A percentile compares a stretch with the other conserved stretches of the same genome.
phyloP scores from a whole-genome alignment of 2,329 filamentous ascomycete genomes.

The Fusarium oxysporum region DNA sequence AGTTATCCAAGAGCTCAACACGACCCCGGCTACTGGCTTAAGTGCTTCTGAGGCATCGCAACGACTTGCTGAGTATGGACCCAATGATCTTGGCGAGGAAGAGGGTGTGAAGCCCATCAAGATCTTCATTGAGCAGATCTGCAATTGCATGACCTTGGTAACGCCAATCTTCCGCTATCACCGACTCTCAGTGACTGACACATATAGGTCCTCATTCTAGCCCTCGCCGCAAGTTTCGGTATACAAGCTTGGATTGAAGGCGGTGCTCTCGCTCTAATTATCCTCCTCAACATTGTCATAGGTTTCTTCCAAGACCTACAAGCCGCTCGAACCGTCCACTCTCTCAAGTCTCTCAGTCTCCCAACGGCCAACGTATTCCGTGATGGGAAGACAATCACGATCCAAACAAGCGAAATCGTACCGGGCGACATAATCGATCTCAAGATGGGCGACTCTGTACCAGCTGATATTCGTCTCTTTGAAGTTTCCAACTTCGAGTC shows the following conservation, averaged over 20 bases:
- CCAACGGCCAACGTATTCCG: conserved; percentile 37
- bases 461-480: conserved; percentile 64
- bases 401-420: conserved; percentile 31
- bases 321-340: conserved; percentile 62
- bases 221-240: conserved; percentile 66
- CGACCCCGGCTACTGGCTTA: conserved; percentile 69
- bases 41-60: conserved; percentile 63
- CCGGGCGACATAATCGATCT: conserved; percentile 67
- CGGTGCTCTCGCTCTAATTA: conserved; percentile 67
- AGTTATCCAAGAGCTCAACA: conserved; percentile 65
- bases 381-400: conserved; percentile 23
- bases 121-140: conserved; percentile 73
- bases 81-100: conserved; percentile 71
- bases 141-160: conserved; percentile 77
- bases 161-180: neutral
- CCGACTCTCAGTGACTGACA: neutral
- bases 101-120: conserved; percentile 70
- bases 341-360: conserved; percentile 53
- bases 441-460: conserved; percentile 68
- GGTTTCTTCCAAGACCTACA: conserved; percentile 59
- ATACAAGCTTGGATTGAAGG: conserved; percentile 70
- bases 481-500: conserved; percentile 32
- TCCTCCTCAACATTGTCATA: conserved; percentile 68
- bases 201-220: conserved; percentile 61
- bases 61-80: conserved; percentile 67